A percentile compares a stretch with the other conserved stretches of the same genome.
These are phyloP conservation scores for Neopestalotiopsis clavispora DNA, from an alignment of 2,329 filamentous ascomycete genomes.

Conservation along the genomic window DNA sequence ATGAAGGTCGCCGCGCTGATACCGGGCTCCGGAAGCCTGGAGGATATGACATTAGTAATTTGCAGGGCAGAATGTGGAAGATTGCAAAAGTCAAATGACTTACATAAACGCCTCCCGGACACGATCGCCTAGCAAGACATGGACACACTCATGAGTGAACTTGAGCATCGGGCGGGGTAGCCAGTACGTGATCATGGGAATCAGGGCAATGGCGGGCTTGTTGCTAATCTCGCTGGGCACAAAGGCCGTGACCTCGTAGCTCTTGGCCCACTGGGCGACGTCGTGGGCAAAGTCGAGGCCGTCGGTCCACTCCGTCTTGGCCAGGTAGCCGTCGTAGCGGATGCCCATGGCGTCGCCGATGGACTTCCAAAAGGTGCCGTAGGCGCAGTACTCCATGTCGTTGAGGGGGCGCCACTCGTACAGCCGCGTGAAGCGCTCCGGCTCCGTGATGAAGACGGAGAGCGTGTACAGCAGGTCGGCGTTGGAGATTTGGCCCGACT, in stretches of 20 bases:
- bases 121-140: constrained; percentile 67
- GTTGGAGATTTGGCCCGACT: constrained; percentile 41
- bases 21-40: constrained; percentile 49
- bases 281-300: constrained; percentile 58
- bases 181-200: constrained; percentile 62
- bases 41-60: background rate
- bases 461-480: constrained; percentile 44
- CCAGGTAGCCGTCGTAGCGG: constrained; percentile 47
- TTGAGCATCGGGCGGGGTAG: constrained; percentile 52
- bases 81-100: constrained; percentile 27
- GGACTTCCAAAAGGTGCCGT: constrained; percentile 73
- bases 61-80: background rate
- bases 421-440: constrained; percentile 63
- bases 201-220: constrained; percentile 61
- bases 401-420: constrained; percentile 75
- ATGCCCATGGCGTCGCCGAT: constrained; percentile 75
- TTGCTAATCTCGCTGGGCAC: constrained; percentile 54
- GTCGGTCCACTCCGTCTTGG: constrained; percentile 45
- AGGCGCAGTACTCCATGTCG: constrained; percentile 70
- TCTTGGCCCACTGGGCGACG: constrained; percentile 50
- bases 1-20: constrained; percentile 44
- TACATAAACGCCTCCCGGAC: constrained; percentile 70
- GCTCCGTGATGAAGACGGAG: constrained; percentile 68
- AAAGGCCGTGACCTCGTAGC: constrained; percentile 66
- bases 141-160: constrained; percentile 54